Evolutionary conservation across 2,329 filamentous ascomycete species (phyloP), one percentile per base, ranked within the genome.

Genomic region (Hirsutella thompsonii): DNA sequence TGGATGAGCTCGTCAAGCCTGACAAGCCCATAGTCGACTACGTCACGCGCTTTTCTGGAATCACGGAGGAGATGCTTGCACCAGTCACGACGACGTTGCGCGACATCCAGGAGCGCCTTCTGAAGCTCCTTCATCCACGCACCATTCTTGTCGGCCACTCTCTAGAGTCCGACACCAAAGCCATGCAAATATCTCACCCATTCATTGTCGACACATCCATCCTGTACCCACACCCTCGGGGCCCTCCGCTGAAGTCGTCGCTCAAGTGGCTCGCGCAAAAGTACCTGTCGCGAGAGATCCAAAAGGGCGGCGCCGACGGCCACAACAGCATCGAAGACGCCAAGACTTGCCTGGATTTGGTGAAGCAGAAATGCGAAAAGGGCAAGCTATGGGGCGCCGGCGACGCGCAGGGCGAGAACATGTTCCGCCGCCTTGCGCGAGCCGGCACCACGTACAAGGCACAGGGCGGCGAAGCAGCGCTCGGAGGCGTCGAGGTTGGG

Each of bases 271-370:
- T 98, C 2, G 74, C 83, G 0, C 80, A 90, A 49, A 92, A 90
- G 55, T 94, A 90, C 52, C 73, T 96, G 16, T 74, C 74, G 39
- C 82, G 85, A 42, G 84, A 93, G 57, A 94, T 98, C 40, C 92
- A 98, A 57, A 87, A 84, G 52, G 79, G 79, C 35, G 83, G 82
- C 39, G 69, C 70, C 14, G 57, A 57, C 14, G 92, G 92, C 14
- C 92, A 98, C 57, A 82, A 96, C 68, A 92, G 85, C 44, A 74
- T 94, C 47, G 92, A 98, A 60, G 92, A 98, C 58, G 88, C 92
- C 13, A 80, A 74, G 48, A 88, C 92, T 3, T 93, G 88, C 48
- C 78, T 98, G 13, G 89, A 96, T 53, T 79, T 98, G 2, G 79
- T 96, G 37, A 94, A 92, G 61, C 81, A 90, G 55, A 98, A 98